Conservation (phyloP, 805 yeast genomes). For the Kodamaea kakaduensis region DNA sequence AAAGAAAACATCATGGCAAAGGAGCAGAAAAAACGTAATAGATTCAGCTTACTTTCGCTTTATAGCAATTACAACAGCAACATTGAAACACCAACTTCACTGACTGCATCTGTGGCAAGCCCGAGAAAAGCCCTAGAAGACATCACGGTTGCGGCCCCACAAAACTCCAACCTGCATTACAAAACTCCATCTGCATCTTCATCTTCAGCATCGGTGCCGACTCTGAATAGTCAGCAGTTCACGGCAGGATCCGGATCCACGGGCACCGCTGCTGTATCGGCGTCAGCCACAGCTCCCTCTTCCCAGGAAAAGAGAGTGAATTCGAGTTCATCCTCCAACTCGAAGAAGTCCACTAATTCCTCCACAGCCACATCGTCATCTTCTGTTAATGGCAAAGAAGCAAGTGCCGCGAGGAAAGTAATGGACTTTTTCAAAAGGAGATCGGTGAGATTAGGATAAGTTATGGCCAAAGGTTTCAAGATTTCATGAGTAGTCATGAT, state of each 20-base stretch:
- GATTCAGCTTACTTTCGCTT: conserved; percentile 43
- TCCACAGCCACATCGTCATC: conserved; percentile 21
- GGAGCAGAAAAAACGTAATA: conserved; percentile 33
- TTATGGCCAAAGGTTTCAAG: background rate
- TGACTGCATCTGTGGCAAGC: conserved; percentile 6
- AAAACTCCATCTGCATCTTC: conserved; percentile 4
- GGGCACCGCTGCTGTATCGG: conserved; percentile 1
- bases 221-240: conserved; percentile 4
- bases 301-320: conserved; percentile 22
- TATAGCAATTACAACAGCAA: conserved; percentile 30
- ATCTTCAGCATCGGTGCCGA: conserved; percentile 5
- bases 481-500: background rate
- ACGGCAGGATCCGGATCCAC: conserved; percentile 4
- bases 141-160: conserved; percentile 16
- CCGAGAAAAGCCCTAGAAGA: conserved; percentile 31
- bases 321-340: conserved; percentile 27
- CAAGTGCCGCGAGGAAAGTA: conserved; percentile 72
- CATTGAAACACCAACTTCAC: conserved; percentile 6
- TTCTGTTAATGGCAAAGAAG: conserved; percentile 45
- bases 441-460: conserved; percentile 27
- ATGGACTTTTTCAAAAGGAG: conserved; percentile 77
- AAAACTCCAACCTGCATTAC: conserved; percentile 4
- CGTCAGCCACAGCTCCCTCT: background rate
- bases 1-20: conserved; percentile 21
- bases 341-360: conserved; percentile 17